Evolutionary conservation across 2,329 filamentous ascomycete genomes (phyloP).

Genomic region (Scortechinia acanthostroma): DNA sequence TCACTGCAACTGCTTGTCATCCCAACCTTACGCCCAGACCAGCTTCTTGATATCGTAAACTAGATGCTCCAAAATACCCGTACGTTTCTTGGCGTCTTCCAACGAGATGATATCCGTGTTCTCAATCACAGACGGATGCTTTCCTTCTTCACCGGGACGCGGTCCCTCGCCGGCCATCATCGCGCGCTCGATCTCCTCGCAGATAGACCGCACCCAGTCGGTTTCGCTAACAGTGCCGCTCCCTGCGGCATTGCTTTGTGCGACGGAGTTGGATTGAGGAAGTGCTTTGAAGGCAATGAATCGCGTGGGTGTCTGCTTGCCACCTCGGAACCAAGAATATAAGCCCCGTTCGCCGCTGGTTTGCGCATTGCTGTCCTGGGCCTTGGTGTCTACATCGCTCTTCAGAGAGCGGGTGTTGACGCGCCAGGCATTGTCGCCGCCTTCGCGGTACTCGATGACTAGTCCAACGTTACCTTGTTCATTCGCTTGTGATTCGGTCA

Average conservation of each 20-base stretch:
- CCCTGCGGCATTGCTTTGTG: constrained; percentile 27
- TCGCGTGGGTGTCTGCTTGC: background rate
- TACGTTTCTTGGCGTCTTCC: constrained; percentile 60
- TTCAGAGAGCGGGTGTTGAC: constrained; percentile 59
- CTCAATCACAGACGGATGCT: constrained; percentile 17
- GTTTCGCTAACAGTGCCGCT: background rate
- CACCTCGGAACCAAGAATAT: background rate
- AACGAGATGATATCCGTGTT: constrained; percentile 50
- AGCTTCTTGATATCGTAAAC: constrained; percentile 66
- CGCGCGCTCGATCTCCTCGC: constrained; percentile 47
- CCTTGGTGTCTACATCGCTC: constrained; percentile 13
- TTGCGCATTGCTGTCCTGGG: background rate
- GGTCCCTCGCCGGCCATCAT: constrained; percentile 16
- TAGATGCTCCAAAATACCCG: constrained; percentile 59
- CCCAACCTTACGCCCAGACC: constrained; percentile 48
- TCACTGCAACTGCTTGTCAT: too few relatives aligned
- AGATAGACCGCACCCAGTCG: constrained; percentile 33
- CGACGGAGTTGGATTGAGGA: background rate
- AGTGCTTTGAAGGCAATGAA: background rate
- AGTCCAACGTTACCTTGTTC: constrained; percentile 59
- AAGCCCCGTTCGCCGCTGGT: background rate
- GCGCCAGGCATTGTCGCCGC: constrained; percentile 42
- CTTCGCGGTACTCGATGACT: constrained; percentile 47
- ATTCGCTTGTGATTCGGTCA: constrained; percentile 53
- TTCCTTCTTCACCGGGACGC: constrained; percentile 9